Percentiles rank a stretch among this genome's conserved stretches.
Conservation (phyloP, 75 land plant species). For the Chamaecyparis obtusa region DNA sequence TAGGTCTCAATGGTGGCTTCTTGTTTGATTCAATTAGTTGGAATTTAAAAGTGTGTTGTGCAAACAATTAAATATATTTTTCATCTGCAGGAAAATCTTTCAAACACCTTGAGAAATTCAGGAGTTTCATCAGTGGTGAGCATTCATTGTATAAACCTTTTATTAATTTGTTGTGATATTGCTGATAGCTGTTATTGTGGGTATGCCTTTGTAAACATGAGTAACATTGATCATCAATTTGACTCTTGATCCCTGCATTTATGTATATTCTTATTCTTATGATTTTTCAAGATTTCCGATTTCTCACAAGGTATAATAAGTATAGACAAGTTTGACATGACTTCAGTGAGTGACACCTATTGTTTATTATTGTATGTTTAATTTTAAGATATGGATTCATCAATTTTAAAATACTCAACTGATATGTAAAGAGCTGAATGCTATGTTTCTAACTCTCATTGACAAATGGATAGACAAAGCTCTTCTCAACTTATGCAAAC, state of each 20-base stretch:
- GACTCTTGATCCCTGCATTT: background rate
- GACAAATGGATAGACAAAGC: too few species aligned
- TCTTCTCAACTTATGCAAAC: too few species aligned
- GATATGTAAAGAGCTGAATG: too few species aligned
- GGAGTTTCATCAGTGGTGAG: slow-evolving; percentile 1
- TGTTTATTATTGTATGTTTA: background rate
- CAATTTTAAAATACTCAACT: background rate
- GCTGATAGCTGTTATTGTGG: background rate
- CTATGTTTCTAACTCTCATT: too few species aligned
- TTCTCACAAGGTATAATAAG: background rate
- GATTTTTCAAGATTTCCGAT: background rate
- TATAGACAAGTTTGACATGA: background rate
- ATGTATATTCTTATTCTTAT: background rate
- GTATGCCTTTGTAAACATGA: background rate
- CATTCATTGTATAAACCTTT: background rate
- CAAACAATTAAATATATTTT: background rate
- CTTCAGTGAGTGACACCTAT: background rate
- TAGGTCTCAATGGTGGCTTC: background rate
- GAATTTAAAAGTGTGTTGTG: background rate
- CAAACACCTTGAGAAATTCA: background rate
- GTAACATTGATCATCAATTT: background rate
- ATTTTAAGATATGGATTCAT: background rate
- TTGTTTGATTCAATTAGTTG: background rate
- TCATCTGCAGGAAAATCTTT: slow-evolving; percentile 4
- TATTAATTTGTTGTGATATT: background rate